A percentile compares a stretch with the other conserved stretches of the same genome.
Conservation (phyloP, 2,329 filamentous ascomycete species). For the Dactylonectria macrodidyma region DNA sequence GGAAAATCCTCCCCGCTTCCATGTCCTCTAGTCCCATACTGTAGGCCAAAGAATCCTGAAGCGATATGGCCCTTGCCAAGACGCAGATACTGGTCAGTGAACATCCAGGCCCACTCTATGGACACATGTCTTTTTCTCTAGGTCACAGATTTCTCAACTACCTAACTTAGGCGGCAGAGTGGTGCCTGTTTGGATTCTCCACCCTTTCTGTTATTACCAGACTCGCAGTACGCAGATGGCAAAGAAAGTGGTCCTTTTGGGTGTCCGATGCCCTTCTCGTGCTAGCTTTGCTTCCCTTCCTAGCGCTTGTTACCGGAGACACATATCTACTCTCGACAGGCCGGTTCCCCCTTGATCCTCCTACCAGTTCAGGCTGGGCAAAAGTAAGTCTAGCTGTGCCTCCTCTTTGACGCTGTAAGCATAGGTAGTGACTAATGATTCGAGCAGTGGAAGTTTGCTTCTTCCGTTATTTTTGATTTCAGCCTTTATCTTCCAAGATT, state of each 20-base stretch:
- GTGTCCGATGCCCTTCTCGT: not conserved
- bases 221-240: not conserved
- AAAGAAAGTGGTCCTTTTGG: not conserved
- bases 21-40: not conserved
- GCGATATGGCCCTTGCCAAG: not conserved
- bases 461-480: not conserved
- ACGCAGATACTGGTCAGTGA: not conserved
- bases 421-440: not conserved
- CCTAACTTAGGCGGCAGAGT: not conserved
- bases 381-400: not conserved
- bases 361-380: not conserved
- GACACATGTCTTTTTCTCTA: not conserved
- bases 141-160: not conserved
- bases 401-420: not conserved
- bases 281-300: not conserved
- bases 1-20: not conserved
- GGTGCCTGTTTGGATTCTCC: not conserved
- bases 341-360: not conserved
- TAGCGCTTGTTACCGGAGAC: not conserved
- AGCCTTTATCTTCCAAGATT: constrained; percentile 17
- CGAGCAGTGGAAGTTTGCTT: constrained; percentile 1
- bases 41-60: not conserved
- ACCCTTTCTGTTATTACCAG: not conserved
- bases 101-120: too few relatives aligned
- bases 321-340: not conserved